A percentile compares a stretch with the other conserved stretches of the same genome.
These are phyloP conservation scores for Durotheca rogersii DNA, from an alignment of 495 filamentous ascomycete species.

Conservation along the genomic window DNA sequence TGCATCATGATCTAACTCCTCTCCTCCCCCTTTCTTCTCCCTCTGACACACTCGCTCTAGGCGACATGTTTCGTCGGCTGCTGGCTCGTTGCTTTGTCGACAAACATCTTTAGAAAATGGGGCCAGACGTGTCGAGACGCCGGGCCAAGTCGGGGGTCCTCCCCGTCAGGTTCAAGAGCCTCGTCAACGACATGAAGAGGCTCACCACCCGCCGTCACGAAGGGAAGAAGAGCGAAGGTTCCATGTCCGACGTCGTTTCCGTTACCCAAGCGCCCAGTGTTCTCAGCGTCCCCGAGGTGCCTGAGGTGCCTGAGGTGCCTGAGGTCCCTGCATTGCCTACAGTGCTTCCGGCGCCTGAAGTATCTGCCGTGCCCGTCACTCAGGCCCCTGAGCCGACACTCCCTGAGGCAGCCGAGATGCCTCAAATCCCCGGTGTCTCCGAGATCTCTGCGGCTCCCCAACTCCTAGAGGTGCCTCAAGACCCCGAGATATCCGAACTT, in stretches of 20 bases:
- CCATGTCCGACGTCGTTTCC: constrained; percentile 12
- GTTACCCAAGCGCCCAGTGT: neutral
- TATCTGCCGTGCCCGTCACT: too few species aligned
- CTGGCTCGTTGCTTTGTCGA: constrained; percentile 9
- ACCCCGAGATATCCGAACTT: constrained; percentile 5
- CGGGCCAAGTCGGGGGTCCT: constrained; percentile 21
- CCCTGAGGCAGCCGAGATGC: too few species aligned
- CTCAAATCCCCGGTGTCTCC: too few species aligned
- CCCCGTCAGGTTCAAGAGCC: constrained; percentile 31
- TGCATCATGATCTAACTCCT: constrained; percentile 4
- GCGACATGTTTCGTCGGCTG: constrained; percentile 15
- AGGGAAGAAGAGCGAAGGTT: constrained; percentile 13
- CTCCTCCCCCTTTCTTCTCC: too few species aligned
- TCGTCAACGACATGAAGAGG: constrained; percentile 35
- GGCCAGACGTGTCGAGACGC: constrained; percentile 14
- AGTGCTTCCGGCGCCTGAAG: too few species aligned
- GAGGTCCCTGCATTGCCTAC: too few species aligned
- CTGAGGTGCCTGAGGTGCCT: too few species aligned
- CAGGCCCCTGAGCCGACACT: too few species aligned
- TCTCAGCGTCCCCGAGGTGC: constrained; percentile 5
- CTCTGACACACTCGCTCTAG: constrained; percentile 2
- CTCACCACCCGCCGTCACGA: constrained; percentile 27
- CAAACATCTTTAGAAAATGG: constrained; percentile 18
- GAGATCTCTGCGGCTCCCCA: too few species aligned
- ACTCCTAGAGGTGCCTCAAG: too few species aligned